Conservation (phyloP, 1,284 basidiomycete genomes). For the Tilletiaria anomala region DNA sequence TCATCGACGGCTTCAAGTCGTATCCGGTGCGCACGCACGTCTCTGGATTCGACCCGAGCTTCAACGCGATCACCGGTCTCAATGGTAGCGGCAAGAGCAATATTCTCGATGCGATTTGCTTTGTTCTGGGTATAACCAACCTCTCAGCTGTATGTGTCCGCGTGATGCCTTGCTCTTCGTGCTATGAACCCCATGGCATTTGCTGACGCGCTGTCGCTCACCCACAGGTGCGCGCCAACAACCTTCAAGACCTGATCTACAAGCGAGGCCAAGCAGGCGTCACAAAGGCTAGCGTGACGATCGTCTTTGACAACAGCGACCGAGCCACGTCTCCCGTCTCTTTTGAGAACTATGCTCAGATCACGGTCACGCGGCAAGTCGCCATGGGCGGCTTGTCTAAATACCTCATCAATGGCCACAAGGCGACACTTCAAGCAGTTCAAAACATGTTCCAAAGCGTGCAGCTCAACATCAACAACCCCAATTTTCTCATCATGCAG, state of each 20-base stretch:
- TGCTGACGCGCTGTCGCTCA: no score
- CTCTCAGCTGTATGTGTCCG: conserved; percentile 50
- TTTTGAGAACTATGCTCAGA: conserved; percentile 66
- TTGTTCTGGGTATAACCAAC: conserved; percentile 38
- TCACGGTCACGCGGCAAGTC: conserved; percentile 92
- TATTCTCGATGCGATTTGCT: conserved; percentile 38
- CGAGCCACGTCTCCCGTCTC: conserved; percentile 70
- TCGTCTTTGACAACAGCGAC: conserved; percentile 99
- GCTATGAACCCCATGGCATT: conserved; percentile 1
- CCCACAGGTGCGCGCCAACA: conserved; percentile 60
- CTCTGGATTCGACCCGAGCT: conserved; percentile 83
- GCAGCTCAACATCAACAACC: conserved; percentile 98
- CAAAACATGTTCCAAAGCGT: conserved; percentile 93
- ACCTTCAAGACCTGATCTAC: conserved; percentile 94
- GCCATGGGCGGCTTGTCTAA: conserved; percentile 93
- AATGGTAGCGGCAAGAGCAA: conserved; percentile 57
- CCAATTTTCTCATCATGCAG: conserved; percentile 99
- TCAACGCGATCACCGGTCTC: conserved; percentile 93
- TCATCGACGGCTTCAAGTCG: conserved; percentile 44
- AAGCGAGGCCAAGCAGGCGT: conserved; percentile 94
- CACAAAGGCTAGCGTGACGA: conserved; percentile 92
- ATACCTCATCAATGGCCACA: conserved; percentile 93
- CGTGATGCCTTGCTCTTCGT: conserved; percentile 72
- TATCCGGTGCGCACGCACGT: conserved; percentile 91
- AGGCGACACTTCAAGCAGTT: conserved; percentile 69